These are phyloP conservation scores for Clathrus columnatus DNA, from an alignment of 768 basidiomycete species.

Conservation along the genomic window DNA sequence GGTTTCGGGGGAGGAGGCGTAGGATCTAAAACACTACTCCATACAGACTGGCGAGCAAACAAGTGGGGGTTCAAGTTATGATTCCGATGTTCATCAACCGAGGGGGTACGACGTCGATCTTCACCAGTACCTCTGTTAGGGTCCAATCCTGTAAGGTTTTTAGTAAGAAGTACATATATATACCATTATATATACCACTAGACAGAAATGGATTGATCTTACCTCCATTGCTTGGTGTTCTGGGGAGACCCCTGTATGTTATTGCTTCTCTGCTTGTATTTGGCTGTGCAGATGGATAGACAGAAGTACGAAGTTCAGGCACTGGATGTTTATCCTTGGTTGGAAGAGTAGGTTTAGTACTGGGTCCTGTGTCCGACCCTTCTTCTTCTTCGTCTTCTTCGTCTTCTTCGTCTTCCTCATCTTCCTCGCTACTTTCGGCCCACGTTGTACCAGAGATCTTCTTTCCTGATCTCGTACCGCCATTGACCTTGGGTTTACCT, in stretches of 20 bases:
- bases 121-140: conserved; percentile 45
- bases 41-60: conserved; percentile 62
- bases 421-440: conserved; percentile 73
- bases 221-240: conserved; percentile 4
- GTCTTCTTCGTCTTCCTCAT: conserved; percentile 65
- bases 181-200: neutral
- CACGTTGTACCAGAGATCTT: conserved; percentile 38
- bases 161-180: neutral
- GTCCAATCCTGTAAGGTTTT: neutral
- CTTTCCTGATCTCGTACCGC: conserved; percentile 18
- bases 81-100: conserved; percentile 35
- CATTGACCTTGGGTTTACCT: conserved; percentile 43
- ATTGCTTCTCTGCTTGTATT: neutral
- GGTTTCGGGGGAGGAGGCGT: conserved; percentile 36
- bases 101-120: conserved; percentile 35
- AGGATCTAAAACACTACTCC: conserved; percentile 84
- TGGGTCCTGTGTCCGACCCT: conserved; percentile 3
- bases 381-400: conserved; percentile 16
- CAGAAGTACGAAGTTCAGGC: conserved; percentile 4
- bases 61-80: conserved; percentile 30
- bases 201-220: neutral
- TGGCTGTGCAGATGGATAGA: conserved; percentile 10
- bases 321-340: neutral
- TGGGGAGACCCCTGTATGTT: neutral
- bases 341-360: neutral